phyloP scores from a whole-genome alignment of 768 basidiomycete genomes.

The Kwoniella europaea region DNA sequence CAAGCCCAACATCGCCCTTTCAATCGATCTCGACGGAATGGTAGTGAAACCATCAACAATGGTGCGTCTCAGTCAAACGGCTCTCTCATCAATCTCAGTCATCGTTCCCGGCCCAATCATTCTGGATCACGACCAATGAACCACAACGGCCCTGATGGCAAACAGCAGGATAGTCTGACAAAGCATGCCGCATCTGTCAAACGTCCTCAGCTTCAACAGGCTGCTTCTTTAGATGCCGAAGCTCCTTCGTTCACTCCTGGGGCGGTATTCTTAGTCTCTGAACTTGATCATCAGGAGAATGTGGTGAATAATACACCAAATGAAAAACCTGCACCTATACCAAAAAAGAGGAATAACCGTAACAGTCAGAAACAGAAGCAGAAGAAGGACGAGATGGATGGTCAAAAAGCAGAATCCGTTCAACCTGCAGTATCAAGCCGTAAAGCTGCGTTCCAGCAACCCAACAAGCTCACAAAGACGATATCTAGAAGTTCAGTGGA shows the following conservation, averaged over 20 bases:
- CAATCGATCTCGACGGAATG: not conserved
- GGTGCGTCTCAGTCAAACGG: too few relatives aligned
- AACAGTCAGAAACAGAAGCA: not conserved
- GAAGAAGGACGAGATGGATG: not conserved
- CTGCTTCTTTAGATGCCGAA: conserved; percentile 14
- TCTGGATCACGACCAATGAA: not conserved
- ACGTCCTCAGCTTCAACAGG: conserved; percentile 15
- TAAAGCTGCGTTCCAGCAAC: conserved; percentile 44
- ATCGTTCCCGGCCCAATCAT: not conserved
- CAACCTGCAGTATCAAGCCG: conserved; percentile 24
- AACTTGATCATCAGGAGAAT: not conserved
- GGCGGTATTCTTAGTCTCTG: not conserved
- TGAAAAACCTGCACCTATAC: not conserved
- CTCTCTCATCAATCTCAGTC: too few relatives aligned
- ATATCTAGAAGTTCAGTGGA: conserved; percentile 13
- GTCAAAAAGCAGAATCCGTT: not conserved
- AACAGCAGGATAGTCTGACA: not conserved
- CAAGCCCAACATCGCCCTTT: not conserved
- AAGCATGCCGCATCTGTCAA: conserved; percentile 1
- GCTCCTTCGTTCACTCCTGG: conserved; percentile 24
- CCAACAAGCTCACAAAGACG: conserved; percentile 34
- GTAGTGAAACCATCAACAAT: too few relatives aligned
- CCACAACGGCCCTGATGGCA: not conserved
- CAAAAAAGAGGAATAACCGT: conserved; percentile 12
- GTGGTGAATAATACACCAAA: not conserved